Conservation (phyloP, 768 basidiomycete genomes). For the Paxillus ammoniavirescens region DNA sequence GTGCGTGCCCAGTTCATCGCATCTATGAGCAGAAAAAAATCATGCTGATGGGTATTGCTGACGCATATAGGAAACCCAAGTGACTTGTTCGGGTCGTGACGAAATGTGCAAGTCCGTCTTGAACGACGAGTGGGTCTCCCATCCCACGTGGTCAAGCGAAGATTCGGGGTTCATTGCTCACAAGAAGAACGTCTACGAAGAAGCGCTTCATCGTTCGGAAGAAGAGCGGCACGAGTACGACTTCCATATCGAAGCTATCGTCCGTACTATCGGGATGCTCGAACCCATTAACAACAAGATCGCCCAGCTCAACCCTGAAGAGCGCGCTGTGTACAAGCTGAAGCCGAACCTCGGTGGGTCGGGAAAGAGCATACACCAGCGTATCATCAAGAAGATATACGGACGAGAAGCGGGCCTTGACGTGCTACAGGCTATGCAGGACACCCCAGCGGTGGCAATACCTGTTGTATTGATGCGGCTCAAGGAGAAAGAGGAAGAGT, state of each 20-base stretch:
- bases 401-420: constrained; percentile 82
- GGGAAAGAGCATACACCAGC: constrained; percentile 83
- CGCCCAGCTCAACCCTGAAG: constrained; percentile 71
- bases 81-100: constrained; percentile 92
- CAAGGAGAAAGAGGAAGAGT: constrained; percentile 97
- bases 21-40: not conserved
- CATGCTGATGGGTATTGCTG: constrained; percentile 1
- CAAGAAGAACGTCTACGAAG: constrained; percentile 95
- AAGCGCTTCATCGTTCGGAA: constrained; percentile 92
- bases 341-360: constrained; percentile 87
- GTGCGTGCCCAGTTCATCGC: constrained; percentile 46
- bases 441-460: constrained; percentile 83
- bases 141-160: constrained; percentile 93
- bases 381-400: constrained; percentile 97
- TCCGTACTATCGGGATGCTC: constrained; percentile 84
- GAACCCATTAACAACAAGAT: constrained; percentile 93
- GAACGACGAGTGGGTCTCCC: constrained; percentile 98
- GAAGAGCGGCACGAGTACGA: constrained; percentile 99
- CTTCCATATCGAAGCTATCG: constrained; percentile 95
- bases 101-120: constrained; percentile 95
- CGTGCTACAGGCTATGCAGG: constrained; percentile 86
- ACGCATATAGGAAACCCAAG: constrained; percentile 68
- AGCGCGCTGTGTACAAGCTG: constrained; percentile 76
- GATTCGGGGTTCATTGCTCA: constrained; percentile 88
- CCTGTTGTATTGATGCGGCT: constrained; percentile 86